Evolutionary conservation across 768 basidiomycete genomes (phyloP).

Genomic region (Suillus ampliporus): DNA sequence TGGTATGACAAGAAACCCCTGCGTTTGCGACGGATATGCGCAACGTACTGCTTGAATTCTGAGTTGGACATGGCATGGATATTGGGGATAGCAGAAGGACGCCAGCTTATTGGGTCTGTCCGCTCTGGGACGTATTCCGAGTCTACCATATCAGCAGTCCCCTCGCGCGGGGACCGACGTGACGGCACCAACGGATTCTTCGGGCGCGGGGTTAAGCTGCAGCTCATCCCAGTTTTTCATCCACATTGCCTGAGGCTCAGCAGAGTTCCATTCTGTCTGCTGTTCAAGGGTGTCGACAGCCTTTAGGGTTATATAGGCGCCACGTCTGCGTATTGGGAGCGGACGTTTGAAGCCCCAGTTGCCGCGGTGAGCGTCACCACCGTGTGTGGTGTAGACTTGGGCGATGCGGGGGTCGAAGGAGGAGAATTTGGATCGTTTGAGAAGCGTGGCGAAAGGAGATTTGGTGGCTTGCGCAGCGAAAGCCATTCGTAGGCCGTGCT

Average conservation of each 20-base stretch:
- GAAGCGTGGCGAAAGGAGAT: slow-evolving; percentile 76
- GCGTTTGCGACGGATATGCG: slow-evolving; percentile 60
- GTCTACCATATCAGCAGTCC: slow-evolving; percentile 24
- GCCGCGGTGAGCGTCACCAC: slow-evolving; percentile 74
- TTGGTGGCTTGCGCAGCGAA: slow-evolving; percentile 17
- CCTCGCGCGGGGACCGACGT: slow-evolving; percentile 1
- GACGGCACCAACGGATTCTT: neutral
- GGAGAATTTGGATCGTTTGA: slow-evolving; percentile 84
- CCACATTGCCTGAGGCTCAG: slow-evolving; percentile 69
- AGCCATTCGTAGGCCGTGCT: slow-evolving; percentile 19
- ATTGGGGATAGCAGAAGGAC: slow-evolving; percentile 49
- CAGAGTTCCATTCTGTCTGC: slow-evolving; percentile 79
- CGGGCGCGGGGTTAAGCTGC: slow-evolving; percentile 21
- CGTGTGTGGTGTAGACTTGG: slow-evolving; percentile 76
- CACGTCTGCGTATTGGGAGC: slow-evolving; percentile 66
- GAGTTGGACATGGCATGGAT: slow-evolving; percentile 62
- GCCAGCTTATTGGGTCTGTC: slow-evolving; percentile 24
- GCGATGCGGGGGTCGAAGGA: slow-evolving; percentile 76
- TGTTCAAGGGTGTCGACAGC: slow-evolving; percentile 74
- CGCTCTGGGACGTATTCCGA: slow-evolving; percentile 31
- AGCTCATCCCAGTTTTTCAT: slow-evolving; percentile 72
- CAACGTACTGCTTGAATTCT: slow-evolving; percentile 64
- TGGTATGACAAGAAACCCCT: slow-evolving; percentile 57
- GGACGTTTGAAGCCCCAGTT: slow-evolving; percentile 90
- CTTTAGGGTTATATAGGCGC: slow-evolving; percentile 68